Evolutionary conservation across 2,329 filamentous ascomycete genomes (phyloP), one percentile per base, ranked within the genome.

Genomic region (Cladorrhinum sp.): DNA sequence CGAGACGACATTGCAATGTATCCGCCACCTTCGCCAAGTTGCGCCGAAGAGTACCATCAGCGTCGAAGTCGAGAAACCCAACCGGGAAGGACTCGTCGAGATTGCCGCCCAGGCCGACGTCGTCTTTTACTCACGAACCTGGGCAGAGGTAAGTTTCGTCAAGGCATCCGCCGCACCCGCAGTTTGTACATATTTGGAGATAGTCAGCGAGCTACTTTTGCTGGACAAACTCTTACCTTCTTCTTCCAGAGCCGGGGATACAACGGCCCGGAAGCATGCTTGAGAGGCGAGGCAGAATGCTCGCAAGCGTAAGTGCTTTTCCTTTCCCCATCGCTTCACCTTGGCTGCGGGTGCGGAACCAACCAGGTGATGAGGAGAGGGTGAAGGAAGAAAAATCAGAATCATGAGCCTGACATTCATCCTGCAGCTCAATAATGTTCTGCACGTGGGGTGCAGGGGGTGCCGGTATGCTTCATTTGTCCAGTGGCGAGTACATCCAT

Each of bases 31-130:
- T 64, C 82, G 83, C 55, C 68, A 69, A 49, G 68, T 68, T 26
- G 75, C 77, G 58, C 80, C 79, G 24, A 70, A 67, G 3, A 75
- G 79, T 52, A 79, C 68, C 52, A 76, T 91, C 69, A 92, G 88
- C 71, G 84, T 91, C 58, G 89, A 92, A 73, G 76, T 89, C 48
- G 89, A 92, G 75, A 91, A 90, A 71, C 88, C 88, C 1, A 80
- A 79, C 12, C 81, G 89, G 10, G 72, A 74, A 26, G 86, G 86
- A 2, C 77, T 91, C 59, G 74, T 78, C 55, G 77, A 82, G 26
- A 78, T 91, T 53, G 86, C 86, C 24, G 76, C 77, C 39, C 78
- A 82, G 66, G 88, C 87, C 23, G 86, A 91, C 69, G 81, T 90
- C 18, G 83, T 91, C n/a, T 90, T 91, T 71, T 91, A 88, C 74